Evolutionary conservation across 31 red algal species (phyloP), one percentile per base, ranked within the genome.

Genomic region (Endocladia muricata): DNA sequence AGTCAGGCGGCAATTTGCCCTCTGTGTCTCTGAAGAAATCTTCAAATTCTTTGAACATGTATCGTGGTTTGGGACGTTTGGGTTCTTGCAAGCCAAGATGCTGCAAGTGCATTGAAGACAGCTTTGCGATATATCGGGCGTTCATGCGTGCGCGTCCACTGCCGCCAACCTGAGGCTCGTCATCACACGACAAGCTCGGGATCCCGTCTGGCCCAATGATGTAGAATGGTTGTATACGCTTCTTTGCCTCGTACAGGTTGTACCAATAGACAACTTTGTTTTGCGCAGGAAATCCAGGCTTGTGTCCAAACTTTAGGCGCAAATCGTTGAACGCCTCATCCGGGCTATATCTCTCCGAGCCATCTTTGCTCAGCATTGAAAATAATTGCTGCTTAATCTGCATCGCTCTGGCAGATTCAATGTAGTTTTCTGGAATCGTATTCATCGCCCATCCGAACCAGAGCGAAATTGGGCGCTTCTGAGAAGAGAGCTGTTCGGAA

Each of bases 41-140:
- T 81, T 81, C 63, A 81, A 81, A 81, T 40, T 81, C 60, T 58
- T 81, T 78, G 49, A 52, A 81, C 77, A 81, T 81, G 31, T 70
- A 44, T 35, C 77, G 29, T 3, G 62, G 77, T 37, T 81, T 81
- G 0, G 77, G 77, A 3, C 63, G 77, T 4, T 62, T 57, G 34
- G 63, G 63, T 4, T 81, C 62, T 30, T 67, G 60, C 63, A 81
- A 26, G 44, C 28, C 32, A 22, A 70, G 63, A 11, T 81, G 63
- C 7, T 70, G 61, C 33, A 41, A 32, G 62, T 81, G 77, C 77
- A 81, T 81, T 36, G 62, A 61, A 2, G 77, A 65, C 34, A 81
- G 56, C 47, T 81, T 81, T 70, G 61, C 41, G 41, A 57, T 81
- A 17, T 81, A 81, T n/a, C 77, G 36, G 25, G 40, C 31, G 22